Evolutionary conservation across 768 basidiomycete genomes (phyloP).

Genomic region (Leccinum subtestaceum): DNA sequence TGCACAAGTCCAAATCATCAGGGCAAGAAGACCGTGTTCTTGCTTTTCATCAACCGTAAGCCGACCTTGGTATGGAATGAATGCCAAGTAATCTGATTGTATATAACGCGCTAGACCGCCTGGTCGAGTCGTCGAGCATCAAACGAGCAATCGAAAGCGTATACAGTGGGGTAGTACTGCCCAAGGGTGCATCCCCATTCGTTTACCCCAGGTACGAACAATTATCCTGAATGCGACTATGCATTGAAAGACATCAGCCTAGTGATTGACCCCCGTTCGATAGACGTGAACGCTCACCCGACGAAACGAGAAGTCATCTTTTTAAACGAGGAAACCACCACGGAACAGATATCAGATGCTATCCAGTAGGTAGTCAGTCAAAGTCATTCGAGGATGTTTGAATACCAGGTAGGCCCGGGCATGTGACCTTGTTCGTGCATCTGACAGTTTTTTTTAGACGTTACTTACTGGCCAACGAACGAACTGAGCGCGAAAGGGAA

Average conservation of each 20-base stretch:
- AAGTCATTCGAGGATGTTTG: conserved; percentile 65
- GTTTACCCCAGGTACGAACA: conserved; percentile 80
- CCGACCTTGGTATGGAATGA: conserved; percentile 6
- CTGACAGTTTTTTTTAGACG: conserved; percentile 41
- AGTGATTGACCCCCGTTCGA: conserved; percentile 77
- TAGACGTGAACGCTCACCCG: conserved; percentile 99
- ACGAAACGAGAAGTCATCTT: conserved; percentile 98
- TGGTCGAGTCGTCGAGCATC: conserved; percentile 86
- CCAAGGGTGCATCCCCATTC: conserved; percentile 88
- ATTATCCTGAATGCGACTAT: neutral
- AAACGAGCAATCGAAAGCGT: conserved; percentile 84
- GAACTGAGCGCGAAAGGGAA: conserved; percentile 24
- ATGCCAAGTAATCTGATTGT: neutral
- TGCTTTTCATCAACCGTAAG: conserved; percentile 95
- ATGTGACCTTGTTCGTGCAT: neutral
- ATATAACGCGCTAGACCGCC: conserved; percentile 57
- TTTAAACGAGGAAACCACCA: conserved; percentile 84
- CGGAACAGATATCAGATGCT: conserved; percentile 68
- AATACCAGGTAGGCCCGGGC: conserved; percentile 57
- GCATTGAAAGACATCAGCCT: conserved; percentile 45
- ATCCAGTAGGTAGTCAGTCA: conserved; percentile 67
- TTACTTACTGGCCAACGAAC: conserved; percentile 53
- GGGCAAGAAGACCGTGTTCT: conserved; percentile 77
- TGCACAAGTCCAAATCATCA: conserved; percentile 89
- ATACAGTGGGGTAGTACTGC: conserved; percentile 71